These are phyloP conservation scores for Phycomyces blakesleeanus DNA, from an alignment of 192 early-diverging fungal species.

Conservation along the genomic window DNA sequence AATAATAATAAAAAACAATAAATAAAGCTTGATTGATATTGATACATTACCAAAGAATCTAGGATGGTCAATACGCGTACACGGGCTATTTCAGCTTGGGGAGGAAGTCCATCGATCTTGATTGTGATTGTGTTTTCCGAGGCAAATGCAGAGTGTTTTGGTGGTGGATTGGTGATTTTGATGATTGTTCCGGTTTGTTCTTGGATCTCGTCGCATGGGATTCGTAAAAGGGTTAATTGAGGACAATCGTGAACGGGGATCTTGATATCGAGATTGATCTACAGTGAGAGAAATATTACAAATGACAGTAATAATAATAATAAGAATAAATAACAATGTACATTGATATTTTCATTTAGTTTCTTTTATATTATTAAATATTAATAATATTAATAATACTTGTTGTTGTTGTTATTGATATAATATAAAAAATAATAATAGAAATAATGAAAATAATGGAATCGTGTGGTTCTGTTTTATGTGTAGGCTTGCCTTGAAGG, in stretches of 20 bases:
- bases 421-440: neutral
- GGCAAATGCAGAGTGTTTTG: constrained; percentile 14
- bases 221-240: constrained; percentile 1
- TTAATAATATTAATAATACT: no score
- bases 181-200: constrained; percentile 13
- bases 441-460: no score
- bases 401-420: no score
- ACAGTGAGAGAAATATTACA: neutral
- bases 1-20: neutral
- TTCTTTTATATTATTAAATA: no score
- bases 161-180: constrained; percentile 2
- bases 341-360: no score
- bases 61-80: constrained; percentile 37
- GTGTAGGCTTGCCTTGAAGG: constrained; percentile 40
- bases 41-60: constrained; percentile 42
- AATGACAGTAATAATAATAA: neutral
- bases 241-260: neutral
- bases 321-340: no score
- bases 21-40: neutral
- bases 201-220: constrained; percentile 16
- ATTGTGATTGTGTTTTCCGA: constrained; percentile 28
- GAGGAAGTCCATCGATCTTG: constrained; percentile 28
- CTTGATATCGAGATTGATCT: constrained; percentile 11
- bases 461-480: no score
- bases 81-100: constrained; percentile 18